Base-by-base conservation (phyloP, 805 yeast genomes). In the Pichia scutulata region DNA sequence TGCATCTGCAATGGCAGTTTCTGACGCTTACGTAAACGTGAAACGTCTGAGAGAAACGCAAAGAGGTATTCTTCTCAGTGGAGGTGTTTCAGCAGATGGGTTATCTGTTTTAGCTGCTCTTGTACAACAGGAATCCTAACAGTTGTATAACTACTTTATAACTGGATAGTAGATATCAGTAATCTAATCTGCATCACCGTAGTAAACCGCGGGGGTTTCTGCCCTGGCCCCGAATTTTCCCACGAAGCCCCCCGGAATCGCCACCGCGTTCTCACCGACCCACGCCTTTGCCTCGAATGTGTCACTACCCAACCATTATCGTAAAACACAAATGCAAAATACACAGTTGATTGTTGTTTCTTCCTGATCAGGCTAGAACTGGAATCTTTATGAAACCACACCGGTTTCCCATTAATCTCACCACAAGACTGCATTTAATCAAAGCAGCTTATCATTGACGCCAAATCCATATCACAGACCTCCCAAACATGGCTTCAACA, bases 31-130 rank as follows among this genome's bases (percentile, higher is more conserved):
- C 52, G 60, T 74, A 8, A 66, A 70, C 1, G 71, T 70, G 7
- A 80, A 82, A 0, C 64, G 73, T 4, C 52, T 81, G 4, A 66
- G 82, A 48, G 77, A 76, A 46, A 67, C 80, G 4, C 95, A 88
- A 62, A 72, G 95, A 52, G 83, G 89, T 9, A 58, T 87, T 10
- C 74, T 86, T 58, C 62, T 86, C 37, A 68, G 78, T 26, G 52
- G 51, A 4, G 52, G 54, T 8, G 49, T 50, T n/a, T 39, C 43
- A 7, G 33, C 12, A 4, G 41, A 33, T 5, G 51, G 48, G 19
- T 13, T 45, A 12, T 5, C 25, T 3, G 26, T 16, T 12, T 30
- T 36, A 1, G 16, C 21, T 22, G 18, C 22, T 19, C 36, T 49
- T 7, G 19, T 33, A n/a, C 19, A 33, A 33, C 37, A 33, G 19